Base-by-base conservation (phyloP, 345 rosid species). In the Eutrema yunnanense region DNA sequence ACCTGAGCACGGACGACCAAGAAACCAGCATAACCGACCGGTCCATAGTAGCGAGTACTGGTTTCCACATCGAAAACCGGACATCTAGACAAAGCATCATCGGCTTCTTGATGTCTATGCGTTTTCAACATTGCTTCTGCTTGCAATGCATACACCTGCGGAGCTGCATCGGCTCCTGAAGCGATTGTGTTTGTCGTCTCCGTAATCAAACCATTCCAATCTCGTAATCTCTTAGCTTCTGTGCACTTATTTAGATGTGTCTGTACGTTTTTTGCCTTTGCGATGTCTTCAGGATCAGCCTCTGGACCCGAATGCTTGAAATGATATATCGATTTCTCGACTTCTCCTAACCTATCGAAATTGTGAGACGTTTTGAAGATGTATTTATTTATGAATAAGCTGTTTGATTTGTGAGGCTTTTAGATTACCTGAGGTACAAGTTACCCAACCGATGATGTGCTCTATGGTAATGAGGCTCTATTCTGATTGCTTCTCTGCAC, bases 401-500 rank as follows among this genome's bases (percentile, higher is more conserved):
- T 2, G 29, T 19, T 49, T 49, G 12, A 16, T 22, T 22, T 8
- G 5, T 38, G 5, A 38, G 65, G 56, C 2, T 58, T 64, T 9
- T 4, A 50, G 76, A 38, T 70, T 78, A 92, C 99, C 96, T 88
- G 81, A 90, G 82, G 72, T 88, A 78, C 65, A 95, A 84, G 76
- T 82, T 88, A 11, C 90, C 99, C 73, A 95, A 79, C 5, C 99
- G 96, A 79, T 84, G 92, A 52, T 95, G 99, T 78, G 99, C 99
- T 57, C 99, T 74, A 51, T 92, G 96, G 54, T 95, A 95, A 71
- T 66, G 75, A 8, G 98, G 99, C 5, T 95, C 97, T 13, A 95
- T 87, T 57, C 86, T 83, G 53, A 95, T 85, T 9, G 99, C 99
- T 79, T 92, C 99, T 72, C 94, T 81, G 78, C 97, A 90, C 67